A percentile compares a stretch with the other conserved stretches of the same genome.
Conservation (phyloP, 305 asterid genomes). For the Fraxinus velutina region DNA sequence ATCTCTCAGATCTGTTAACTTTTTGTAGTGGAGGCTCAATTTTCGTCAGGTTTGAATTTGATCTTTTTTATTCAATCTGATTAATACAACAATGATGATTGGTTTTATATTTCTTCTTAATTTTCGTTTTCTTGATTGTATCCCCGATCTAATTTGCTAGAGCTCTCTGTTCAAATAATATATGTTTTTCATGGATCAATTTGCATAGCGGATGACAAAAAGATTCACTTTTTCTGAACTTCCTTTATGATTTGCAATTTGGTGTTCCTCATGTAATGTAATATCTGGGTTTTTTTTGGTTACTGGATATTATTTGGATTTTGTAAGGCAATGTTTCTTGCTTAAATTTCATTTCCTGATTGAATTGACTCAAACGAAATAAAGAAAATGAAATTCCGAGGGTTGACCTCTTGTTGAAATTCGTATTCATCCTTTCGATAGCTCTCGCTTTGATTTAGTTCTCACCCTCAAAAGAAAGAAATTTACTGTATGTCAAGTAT, state of each 20-base stretch:
- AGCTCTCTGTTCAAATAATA: not conserved
- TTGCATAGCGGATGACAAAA: not conserved
- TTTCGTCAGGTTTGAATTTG: not conserved
- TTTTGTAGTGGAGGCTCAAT: not conserved
- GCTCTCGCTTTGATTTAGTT: conserved; percentile 17
- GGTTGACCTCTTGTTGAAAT: not conserved
- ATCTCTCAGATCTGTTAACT: not conserved
- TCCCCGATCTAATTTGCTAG: conserved; percentile 12
- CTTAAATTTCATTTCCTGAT: conserved; percentile 7
- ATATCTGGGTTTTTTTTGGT: not conserved
- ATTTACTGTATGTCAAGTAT: not conserved
- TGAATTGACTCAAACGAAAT: conserved; percentile 16
- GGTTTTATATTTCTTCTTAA: not conserved
- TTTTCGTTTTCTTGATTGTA: conserved; percentile 15
- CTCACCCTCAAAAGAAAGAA: conserved; percentile 1
- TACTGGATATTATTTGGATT: not conserved
- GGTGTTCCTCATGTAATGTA: not conserved
- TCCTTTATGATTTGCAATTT: not conserved
- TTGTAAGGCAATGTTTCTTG: conserved; percentile 9
- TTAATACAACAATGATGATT: not conserved
- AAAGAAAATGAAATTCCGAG: not conserved
- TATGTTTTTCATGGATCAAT: not conserved
- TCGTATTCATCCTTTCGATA: not conserved
- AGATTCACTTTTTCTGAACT: not conserved
- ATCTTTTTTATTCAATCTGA: not conserved